Evolutionary conservation across 768 basidiomycete genomes (phyloP), one percentile per base, ranked within the genome.

Genomic region (Suillus subaureus): DNA sequence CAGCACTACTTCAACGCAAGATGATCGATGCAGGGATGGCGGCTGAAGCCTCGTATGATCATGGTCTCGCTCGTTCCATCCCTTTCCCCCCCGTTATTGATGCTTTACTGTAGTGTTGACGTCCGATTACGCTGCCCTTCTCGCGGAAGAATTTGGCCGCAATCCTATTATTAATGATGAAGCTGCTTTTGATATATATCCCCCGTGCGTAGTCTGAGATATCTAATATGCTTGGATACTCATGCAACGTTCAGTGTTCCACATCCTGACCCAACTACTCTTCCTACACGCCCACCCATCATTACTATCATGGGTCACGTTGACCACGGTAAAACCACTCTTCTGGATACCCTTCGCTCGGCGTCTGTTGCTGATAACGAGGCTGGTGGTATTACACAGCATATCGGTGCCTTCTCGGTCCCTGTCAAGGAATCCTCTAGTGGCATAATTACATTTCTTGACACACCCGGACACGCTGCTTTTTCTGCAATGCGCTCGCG

Each of bases 401-500:
- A 99, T 73, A 99, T 99, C 60, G 97, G 97, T 70, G 97, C 97
- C 51, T 99, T 99, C 79, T 96, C 93, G 42, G 94, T 99, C 11
- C 89, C 93, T 4, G 88, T 98, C 11, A 80, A 81, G 18, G 77
- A 75, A 12, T 69, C 80, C 37, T 51, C 64, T 69, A 71, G 62
- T 69, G 76, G 43, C 70, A 72, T 62, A 79, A 94, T 99, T 75
- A 99, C 97, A 0, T 99, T 99, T 79, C 82, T 99, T 66, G 97
- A 99, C 69, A 99, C 97, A 11, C 97, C 97, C 0, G 97, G 97
- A 0, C 97, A 99, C 77, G 97, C 97, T 45, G 97, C 97, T 9
- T 99, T 99, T 78, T 95, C 96, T 21, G 95, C 94, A 2, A 99
- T 99, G 97, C 88, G 97, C 43, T 94, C 96, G 6, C 88, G 97